Conservation (phyloP, 2,329 filamentous ascomycete species). For the Colletotrichum salicis region DNA sequence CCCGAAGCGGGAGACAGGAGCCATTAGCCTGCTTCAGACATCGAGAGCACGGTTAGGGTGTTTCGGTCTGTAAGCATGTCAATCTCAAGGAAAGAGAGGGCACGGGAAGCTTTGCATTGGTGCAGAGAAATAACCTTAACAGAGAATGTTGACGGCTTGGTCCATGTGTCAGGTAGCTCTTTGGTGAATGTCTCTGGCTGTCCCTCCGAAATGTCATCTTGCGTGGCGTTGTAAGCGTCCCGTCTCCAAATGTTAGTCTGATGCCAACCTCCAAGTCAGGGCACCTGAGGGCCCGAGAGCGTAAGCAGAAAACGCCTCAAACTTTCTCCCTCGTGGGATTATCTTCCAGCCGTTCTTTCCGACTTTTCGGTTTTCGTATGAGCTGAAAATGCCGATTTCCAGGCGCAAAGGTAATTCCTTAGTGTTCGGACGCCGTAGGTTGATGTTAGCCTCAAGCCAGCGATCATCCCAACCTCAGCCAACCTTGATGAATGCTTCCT, state of each 20-base stretch:
- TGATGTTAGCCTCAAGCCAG: not conserved
- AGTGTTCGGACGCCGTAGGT: slow-evolving; percentile 1
- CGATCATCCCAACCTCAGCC: not conserved
- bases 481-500: not conserved
- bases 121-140: not conserved
- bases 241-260: not conserved
- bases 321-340: not conserved
- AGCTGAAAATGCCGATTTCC: not conserved
- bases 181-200: not conserved
- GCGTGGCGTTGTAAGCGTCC: slow-evolving; percentile 15
- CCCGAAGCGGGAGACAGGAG: slow-evolving; percentile 2
- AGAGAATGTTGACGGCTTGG: not conserved
- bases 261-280: not conserved
- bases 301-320: not conserved
- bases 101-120: not conserved
- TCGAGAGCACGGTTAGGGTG: slow-evolving; percentile 16
- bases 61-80: not conserved
- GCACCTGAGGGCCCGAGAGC: not conserved
- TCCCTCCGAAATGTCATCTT: slow-evolving; percentile 6
- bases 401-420: not conserved
- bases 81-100: not conserved
- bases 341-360: not conserved
- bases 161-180: slow-evolving; percentile 12
- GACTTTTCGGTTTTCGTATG: not conserved
- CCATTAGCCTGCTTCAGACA: slow-evolving; percentile 22